phyloP scores from a whole-genome alignment of 2,329 filamentous ascomycete species.

The Aspergillus caelatus region DNA sequence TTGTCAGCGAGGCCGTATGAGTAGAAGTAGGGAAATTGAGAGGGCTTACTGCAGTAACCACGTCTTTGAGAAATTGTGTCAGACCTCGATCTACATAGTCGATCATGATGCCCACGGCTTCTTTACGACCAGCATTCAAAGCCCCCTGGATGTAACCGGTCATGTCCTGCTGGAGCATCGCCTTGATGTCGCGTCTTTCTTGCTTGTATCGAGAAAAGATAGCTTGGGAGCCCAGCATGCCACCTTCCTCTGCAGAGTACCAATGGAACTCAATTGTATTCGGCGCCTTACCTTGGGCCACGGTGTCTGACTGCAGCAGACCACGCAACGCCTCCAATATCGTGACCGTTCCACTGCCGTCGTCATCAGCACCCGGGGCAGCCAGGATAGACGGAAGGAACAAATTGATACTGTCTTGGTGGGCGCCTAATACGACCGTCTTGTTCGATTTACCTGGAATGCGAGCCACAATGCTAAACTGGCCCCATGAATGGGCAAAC shows the following conservation, averaged over 20 bases:
- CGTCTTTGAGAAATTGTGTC: constrained; percentile 86
- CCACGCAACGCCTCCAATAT: constrained; percentile 89
- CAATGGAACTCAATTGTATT: constrained; percentile 97
- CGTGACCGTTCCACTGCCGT: constrained; percentile 89
- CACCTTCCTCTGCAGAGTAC: constrained; percentile 90
- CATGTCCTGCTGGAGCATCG: constrained; percentile 99
- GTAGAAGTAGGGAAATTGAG: neutral
- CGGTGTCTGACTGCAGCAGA: constrained; percentile 71
- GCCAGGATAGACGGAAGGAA: constrained; percentile 81
- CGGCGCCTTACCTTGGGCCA: constrained; percentile 69
- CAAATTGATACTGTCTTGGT: constrained; percentile 94
- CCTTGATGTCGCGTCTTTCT: constrained; percentile 74
- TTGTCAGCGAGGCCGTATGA: neutral
- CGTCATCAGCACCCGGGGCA: constrained; percentile 93
- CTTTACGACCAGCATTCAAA: constrained; percentile 76
- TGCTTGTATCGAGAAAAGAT: constrained; percentile 83
- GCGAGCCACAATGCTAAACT: constrained; percentile 87
- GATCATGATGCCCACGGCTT: constrained; percentile 89
- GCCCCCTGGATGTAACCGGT: constrained; percentile 85
- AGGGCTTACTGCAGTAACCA: constrained; percentile 66
- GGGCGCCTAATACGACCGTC: constrained; percentile 85
- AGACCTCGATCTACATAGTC: constrained; percentile 84
- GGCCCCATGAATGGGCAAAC: constrained; percentile 84
- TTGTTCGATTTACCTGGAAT: constrained; percentile 84
- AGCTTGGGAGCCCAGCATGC: constrained; percentile 83